These are phyloP conservation scores for Zelonia costaricensis DNA, from an alignment of 208 protist genomes.

Conservation along the genomic window DNA sequence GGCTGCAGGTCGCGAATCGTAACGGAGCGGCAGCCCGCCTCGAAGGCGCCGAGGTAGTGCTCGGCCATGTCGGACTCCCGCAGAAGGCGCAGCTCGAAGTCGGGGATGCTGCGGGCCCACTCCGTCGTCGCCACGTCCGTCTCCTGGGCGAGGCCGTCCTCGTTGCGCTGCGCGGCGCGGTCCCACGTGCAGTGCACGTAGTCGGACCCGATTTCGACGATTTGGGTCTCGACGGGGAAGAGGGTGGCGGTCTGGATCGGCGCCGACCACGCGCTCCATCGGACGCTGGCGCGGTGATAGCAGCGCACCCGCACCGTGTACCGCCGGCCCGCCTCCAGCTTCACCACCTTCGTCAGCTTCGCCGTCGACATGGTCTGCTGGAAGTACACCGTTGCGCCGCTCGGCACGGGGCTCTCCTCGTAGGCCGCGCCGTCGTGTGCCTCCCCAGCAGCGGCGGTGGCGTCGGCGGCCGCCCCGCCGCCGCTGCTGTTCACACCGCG, in stretches of 20 bases:
- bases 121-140: conserved; percentile 42
- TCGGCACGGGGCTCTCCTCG: conserved; percentile 22
- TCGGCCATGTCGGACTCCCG: conserved; percentile 71
- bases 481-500: neutral
- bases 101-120: conserved; percentile 46
- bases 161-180: conserved; percentile 41
- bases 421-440: conserved; percentile 4
- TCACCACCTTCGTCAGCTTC: conserved; percentile 76
- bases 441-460: neutral
- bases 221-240: conserved; percentile 48
- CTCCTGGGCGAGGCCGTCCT: conserved; percentile 44
- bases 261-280: conserved; percentile 80
- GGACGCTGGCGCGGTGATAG: conserved; percentile 24
- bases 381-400: conserved; percentile 25
- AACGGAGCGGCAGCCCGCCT: conserved; percentile 53
- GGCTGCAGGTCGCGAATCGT: conserved; percentile 69
- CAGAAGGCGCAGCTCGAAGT: conserved; percentile 79
- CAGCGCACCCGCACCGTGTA: conserved; percentile 68
- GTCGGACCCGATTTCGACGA: conserved; percentile 83
- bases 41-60: conserved; percentile 24
- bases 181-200: conserved; percentile 84
- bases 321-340: conserved; percentile 57
- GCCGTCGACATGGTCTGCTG: conserved; percentile 49
- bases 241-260: conserved; percentile 54
- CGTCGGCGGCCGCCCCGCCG: neutral